phyloP scores from a whole-genome alignment of 2,329 filamentous ascomycete genomes.

The Parafenestella ontariensis region DNA sequence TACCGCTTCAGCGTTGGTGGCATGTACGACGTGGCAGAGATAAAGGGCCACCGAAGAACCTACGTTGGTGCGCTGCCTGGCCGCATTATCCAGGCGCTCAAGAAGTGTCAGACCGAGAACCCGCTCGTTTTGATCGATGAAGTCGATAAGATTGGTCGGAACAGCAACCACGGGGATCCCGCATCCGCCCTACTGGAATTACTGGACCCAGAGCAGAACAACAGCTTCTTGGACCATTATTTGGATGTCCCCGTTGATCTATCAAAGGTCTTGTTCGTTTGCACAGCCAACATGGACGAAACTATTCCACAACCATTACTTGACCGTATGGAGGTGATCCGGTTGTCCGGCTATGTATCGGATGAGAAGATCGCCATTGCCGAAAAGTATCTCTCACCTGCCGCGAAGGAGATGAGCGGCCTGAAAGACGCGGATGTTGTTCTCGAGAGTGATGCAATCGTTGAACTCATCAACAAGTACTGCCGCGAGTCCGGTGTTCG shows the following conservation, averaged over 20 bases:
- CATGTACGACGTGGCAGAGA: conserved; percentile 95
- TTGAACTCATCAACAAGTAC: conserved; percentile 98
- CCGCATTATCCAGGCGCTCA: conserved; percentile 95
- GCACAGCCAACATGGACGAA: conserved; percentile 98
- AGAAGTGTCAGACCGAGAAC: conserved; percentile 99
- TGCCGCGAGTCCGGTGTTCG: conserved; percentile 96
- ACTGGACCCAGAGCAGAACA: conserved; percentile 96
- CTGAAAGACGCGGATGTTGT: conserved; percentile 89
- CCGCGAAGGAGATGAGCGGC: conserved; percentile 92
- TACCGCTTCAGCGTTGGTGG: conserved; percentile 98
- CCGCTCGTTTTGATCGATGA: conserved; percentile 96
- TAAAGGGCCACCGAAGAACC: conserved; percentile 95
- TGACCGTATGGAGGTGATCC: conserved; percentile 97
- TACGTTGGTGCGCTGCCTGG: conserved; percentile 96
- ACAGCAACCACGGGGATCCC: conserved; percentile 89
- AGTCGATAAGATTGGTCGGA: conserved; percentile 96
- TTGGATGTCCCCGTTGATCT: conserved; percentile 98
- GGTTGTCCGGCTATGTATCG: conserved; percentile 93
- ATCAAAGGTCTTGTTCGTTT: conserved; percentile 97
- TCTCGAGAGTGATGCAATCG: conserved; percentile 85
- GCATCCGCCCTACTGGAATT: conserved; percentile 92
- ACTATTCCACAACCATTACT: conserved; percentile 93
- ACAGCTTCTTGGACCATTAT: conserved; percentile 96
- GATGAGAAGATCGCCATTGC: conserved; percentile 99
- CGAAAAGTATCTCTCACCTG: conserved; percentile 87